Conservation (phyloP, 148 eudicot genomes). For the Nyssa sinensis region DNA sequence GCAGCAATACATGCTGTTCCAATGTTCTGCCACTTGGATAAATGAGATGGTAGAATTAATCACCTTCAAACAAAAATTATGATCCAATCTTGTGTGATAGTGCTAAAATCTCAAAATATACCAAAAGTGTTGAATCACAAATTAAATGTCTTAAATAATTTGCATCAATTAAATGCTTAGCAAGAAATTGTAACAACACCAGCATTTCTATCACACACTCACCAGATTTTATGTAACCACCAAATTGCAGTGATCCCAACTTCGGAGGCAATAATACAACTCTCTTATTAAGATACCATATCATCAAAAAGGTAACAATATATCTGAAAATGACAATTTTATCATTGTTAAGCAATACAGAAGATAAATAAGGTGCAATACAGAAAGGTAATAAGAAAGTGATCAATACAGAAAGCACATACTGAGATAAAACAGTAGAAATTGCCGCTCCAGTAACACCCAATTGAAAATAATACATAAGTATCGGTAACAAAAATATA, state of each 20-base stretch:
- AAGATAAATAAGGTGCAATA: too few relatives aligned
- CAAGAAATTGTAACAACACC: conserved; percentile 3
- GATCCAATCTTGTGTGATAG: too few relatives aligned
- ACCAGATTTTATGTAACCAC: conserved; percentile 85
- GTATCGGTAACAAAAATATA: conserved; percentile 68
- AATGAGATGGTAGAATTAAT: background rate
- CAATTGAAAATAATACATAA: conserved; percentile 63
- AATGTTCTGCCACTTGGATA: background rate
- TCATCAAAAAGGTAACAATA: conserved; percentile 66
- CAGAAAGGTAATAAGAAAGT: background rate
- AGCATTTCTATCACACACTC: conserved; percentile 18
- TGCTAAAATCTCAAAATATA: background rate
- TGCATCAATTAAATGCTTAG: background rate
- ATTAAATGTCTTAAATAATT: background rate
- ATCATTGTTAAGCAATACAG: conserved; percentile 9
- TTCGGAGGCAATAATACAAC: conserved; percentile 76
- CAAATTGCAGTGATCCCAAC: conserved; percentile 69
- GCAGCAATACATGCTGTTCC: background rate
- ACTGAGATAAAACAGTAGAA: conserved; percentile 89
- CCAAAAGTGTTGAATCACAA: background rate
- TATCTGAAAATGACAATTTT: conserved; percentile 44
- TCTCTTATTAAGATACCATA: conserved; percentile 65
- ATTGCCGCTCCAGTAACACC: conserved; percentile 93
- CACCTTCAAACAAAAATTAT: background rate
- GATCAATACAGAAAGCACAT: conserved; percentile 31